Base-by-base conservation (phyloP, 225 moss, liverwort and hornwort species). In the Polytrichum formosum region DNA sequence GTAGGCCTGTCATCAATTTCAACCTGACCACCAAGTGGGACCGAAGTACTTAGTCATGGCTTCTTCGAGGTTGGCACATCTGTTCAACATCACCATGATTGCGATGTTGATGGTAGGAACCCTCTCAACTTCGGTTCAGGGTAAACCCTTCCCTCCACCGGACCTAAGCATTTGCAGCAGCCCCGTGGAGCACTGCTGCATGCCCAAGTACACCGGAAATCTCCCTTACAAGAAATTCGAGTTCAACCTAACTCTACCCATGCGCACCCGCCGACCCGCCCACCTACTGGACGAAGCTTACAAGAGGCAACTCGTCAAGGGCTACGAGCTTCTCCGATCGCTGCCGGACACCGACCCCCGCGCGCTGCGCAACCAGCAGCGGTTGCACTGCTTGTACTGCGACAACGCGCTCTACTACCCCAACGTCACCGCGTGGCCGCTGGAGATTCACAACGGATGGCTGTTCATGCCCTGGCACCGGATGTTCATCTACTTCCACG, bases 391-490 rank as follows among this genome's bases (percentile, higher is more conserved):
- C 53, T 28, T 87, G 2, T 91, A 89, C 64, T 83, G 82, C 71
- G 77, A 86, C 63, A 74, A 84, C 35, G 82, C 62, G 2, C 37
- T 91, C 10, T 75, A 70, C 20, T 85, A 79, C 29, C 73, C 76
- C 19, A 77, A 84, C 62, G 26, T 31, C 19, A 26, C 4, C 1
- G 4, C 72, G 1, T 81, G 78, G 85, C 80, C 76, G 20, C 58
- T 91, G 37, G 88, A 91, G 76, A 68, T 91, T 30, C 91, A 91
- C 54, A 71, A 78, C 10, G 70, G 78, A 18, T 88, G 88, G 91
- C 54, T 75, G 64, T 91, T 91, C 61, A 5, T 83, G 26, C 89
- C 91, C 4, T 91, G 82, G 85, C 91, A 91, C 56, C 78, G 91
- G 28, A 80, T 78, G 66, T 89, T 78, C 63, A 1, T 83, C 0